Evolutionary conservation across 2,329 filamentous ascomycete species (phyloP).

Genomic region (Magnaporthiopsis rhizophila): DNA sequence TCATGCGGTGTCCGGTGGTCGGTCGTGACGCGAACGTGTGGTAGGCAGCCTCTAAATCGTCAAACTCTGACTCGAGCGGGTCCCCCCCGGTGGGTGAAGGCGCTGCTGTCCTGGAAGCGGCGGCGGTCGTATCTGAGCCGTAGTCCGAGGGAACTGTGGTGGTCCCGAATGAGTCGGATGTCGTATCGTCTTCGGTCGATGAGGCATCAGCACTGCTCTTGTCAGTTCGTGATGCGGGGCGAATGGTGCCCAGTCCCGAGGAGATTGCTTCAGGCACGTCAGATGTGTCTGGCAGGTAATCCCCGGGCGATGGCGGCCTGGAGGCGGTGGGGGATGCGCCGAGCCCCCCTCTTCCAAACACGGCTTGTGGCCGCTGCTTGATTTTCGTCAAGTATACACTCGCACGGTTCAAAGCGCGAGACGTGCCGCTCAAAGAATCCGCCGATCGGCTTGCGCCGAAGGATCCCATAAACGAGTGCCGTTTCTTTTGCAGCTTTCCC

Average conservation of each 20-base stretch:
- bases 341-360: constrained; percentile 29
- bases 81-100: constrained; percentile 33
- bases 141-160: constrained; percentile 17
- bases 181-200: background rate
- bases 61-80: constrained; percentile 47
- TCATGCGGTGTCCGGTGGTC: constrained; percentile 60
- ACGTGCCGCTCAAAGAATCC: constrained; percentile 25
- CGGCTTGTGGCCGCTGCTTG: constrained; percentile 36
- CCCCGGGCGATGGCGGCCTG: background rate
- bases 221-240: background rate
- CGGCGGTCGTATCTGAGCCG: constrained; percentile 29
- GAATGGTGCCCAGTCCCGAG: background rate
- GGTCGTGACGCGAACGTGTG: constrained; percentile 62
- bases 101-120: constrained; percentile 30
- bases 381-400: constrained; percentile 43
- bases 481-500: background rate
- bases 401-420: constrained; percentile 34
- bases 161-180: constrained; percentile 1
- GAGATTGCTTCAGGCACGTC: background rate
- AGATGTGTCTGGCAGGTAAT: background rate
- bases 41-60: constrained; percentile 41
- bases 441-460: constrained; percentile 23
- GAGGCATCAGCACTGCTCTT: background rate
- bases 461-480: background rate
- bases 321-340: background rate